Evolutionary conservation across 2,329 filamentous ascomycete species (phyloP).

Genomic region (Arthrobotrys musiformis): DNA sequence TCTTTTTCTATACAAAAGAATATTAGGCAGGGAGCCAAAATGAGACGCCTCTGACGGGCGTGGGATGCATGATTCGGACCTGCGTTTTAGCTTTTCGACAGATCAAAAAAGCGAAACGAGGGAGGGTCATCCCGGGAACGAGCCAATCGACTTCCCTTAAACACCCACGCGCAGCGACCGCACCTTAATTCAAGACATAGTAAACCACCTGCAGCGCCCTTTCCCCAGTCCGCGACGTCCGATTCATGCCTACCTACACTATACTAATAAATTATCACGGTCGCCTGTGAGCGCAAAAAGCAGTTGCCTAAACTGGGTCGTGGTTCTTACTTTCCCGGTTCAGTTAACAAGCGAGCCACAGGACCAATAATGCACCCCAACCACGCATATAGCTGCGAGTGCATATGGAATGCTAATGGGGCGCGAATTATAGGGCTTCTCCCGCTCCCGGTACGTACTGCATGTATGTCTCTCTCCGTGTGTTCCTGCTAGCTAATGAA

Average conservation of each 20-base stretch:
- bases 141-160: conserved; percentile 43
- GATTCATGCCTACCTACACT: conserved; percentile 41
- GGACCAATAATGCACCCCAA: conserved; percentile 25
- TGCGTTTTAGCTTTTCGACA: conserved; percentile 42
- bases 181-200: conserved; percentile 33
- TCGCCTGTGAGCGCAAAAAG: conserved; percentile 18
- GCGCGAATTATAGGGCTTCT: conserved; percentile 15
- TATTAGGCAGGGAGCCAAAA: background rate
- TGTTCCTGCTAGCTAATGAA: too few relatives aligned
- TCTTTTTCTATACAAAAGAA: background rate
- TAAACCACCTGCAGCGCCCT: conserved; percentile 9
- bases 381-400: background rate
- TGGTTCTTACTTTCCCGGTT: conserved; percentile 42
- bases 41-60: background rate
- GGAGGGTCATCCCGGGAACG: conserved; percentile 13
- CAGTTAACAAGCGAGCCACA: conserved; percentile 36
- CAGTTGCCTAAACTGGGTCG: conserved; percentile 51
- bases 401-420: background rate
- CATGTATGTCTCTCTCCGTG: conserved; percentile 22
- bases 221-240: conserved; percentile 25
- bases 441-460: conserved; percentile 24
- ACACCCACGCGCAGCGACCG: conserved; percentile 35
- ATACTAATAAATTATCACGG: too few relatives aligned
- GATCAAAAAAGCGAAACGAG: conserved; percentile 40
- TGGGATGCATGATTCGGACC: conserved; percentile 39